These are phyloP conservation scores for Podospora appendiculata DNA, from an alignment of 495 filamentous ascomycete species.

Conservation along the genomic window DNA sequence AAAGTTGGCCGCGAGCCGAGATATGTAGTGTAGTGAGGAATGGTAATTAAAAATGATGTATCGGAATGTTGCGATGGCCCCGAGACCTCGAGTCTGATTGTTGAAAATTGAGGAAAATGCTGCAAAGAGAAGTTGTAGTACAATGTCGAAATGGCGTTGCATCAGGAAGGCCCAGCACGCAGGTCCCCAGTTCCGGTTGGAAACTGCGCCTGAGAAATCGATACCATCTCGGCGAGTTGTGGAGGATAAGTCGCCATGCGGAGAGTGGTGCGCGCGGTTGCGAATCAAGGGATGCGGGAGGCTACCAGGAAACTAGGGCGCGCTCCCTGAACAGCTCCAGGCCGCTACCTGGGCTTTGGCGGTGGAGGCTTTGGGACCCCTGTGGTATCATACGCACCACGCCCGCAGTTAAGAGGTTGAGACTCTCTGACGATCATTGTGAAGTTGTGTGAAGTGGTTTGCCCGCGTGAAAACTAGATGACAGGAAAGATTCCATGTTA, in stretches of 20 bases:
- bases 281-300: constrained; percentile 13
- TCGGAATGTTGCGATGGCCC: constrained; percentile 15
- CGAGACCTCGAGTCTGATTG: too few species aligned
- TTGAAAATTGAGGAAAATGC: background rate
- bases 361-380: constrained; percentile 47
- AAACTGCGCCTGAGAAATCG: too few species aligned
- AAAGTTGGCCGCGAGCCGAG: constrained; percentile 30
- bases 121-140: constrained; percentile 3
- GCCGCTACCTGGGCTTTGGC: constrained; percentile 42
- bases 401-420: constrained; percentile 42
- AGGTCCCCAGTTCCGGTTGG: too few species aligned
- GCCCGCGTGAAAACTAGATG: background rate
- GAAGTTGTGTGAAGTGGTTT: constrained; percentile 5
- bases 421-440: constrained; percentile 42
- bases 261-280: constrained; percentile 1
- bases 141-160: too few species aligned
- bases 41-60: constrained; percentile 36
- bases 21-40: constrained; percentile 27
- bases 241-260: background rate
- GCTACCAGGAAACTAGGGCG: background rate
- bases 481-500: constrained; percentile 9
- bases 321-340: background rate
- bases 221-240: too few species aligned
- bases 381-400: constrained; percentile 51
- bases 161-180: too few species aligned